Evolutionary conservation across 2,329 filamentous ascomycete species (phyloP).

Genomic region (Lachnellula subtilissima): DNA sequence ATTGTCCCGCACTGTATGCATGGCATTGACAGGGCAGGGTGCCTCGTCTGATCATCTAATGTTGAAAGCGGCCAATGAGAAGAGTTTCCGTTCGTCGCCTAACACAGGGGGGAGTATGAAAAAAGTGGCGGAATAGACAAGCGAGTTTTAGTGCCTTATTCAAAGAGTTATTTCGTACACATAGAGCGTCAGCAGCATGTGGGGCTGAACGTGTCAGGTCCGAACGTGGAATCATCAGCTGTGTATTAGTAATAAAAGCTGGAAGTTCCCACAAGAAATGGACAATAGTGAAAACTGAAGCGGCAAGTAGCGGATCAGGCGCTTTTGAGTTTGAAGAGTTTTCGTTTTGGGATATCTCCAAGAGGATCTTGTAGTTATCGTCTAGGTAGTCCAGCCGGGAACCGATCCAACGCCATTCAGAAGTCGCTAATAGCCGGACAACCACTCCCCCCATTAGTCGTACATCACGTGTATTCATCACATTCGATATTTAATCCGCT

Average conservation of each 20-base stretch:
- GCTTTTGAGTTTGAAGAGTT: too few relatives aligned
- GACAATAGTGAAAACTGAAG: not conserved
- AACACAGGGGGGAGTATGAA: not conserved
- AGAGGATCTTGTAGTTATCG: too few relatives aligned
- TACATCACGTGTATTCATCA: not conserved
- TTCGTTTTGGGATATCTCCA: too few relatives aligned
- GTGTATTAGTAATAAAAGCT: not conserved
- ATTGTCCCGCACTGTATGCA: not conserved
- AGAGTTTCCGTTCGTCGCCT: not conserved
- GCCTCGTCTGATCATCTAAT: not conserved
- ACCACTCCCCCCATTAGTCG: not conserved
- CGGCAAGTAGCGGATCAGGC: not conserved
- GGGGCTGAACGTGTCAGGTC: not conserved
- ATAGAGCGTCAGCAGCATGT: too few relatives aligned
- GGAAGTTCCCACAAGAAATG: not conserved
- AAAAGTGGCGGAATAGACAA: not conserved
- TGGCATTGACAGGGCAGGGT: not conserved
- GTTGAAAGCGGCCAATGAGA: not conserved
- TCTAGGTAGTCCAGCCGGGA: not conserved
- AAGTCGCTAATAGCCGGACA: conserved; percentile 4
- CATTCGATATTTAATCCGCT: conserved; percentile 15
- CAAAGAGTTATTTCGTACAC: too few relatives aligned
- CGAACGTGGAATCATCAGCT: not conserved
- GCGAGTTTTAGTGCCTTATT: not conserved
- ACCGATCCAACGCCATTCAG: not conserved